phyloP scores from a whole-genome alignment of 345 rosid species.

The Camelina laxa region DNA sequence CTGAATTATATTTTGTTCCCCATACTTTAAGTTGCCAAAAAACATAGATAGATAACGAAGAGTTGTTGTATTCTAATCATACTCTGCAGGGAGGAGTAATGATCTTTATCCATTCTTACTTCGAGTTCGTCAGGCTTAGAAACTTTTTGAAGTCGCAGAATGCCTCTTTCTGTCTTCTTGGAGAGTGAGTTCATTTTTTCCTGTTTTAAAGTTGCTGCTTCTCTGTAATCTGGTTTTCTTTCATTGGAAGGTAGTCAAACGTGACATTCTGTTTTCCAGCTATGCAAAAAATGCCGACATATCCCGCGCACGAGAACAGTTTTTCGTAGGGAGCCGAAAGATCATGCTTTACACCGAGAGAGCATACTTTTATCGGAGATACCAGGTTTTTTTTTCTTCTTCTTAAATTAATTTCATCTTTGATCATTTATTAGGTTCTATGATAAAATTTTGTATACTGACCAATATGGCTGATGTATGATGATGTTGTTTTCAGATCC shows the following conservation, averaged over 20 bases:
- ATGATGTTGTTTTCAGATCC: constrained; percentile 58
- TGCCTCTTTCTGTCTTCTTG: constrained; percentile 86
- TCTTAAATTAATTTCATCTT: not conserved
- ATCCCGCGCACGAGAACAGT: constrained; percentile 78
- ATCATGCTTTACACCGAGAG: constrained; percentile 94
- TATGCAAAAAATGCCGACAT: constrained; percentile 72
- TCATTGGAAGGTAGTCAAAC: constrained; percentile 13
- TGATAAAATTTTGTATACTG: not conserved
- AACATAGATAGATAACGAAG: not conserved
- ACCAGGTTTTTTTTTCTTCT: constrained; percentile 55
- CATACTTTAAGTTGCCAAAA: constrained; percentile 8
- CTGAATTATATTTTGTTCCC: constrained; percentile 21
- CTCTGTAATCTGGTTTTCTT: constrained; percentile 16
- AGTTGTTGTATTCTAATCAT: constrained; percentile 24
- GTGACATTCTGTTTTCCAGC: constrained; percentile 45
- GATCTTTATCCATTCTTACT: constrained; percentile 86
- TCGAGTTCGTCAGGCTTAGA: constrained; percentile 79
- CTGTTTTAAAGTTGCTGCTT: not conserved
- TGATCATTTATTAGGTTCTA: not conserved
- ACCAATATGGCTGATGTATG: not conserved
- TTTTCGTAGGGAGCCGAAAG: constrained; percentile 70
- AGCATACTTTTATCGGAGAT: constrained; percentile 83
- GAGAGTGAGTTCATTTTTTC: constrained; percentile 66
- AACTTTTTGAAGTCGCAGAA: constrained; percentile 86
- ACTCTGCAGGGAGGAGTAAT: constrained; percentile 77